Conservation (phyloP, 805 yeast species). For the Wickerhamiella hasegawae region DNA sequence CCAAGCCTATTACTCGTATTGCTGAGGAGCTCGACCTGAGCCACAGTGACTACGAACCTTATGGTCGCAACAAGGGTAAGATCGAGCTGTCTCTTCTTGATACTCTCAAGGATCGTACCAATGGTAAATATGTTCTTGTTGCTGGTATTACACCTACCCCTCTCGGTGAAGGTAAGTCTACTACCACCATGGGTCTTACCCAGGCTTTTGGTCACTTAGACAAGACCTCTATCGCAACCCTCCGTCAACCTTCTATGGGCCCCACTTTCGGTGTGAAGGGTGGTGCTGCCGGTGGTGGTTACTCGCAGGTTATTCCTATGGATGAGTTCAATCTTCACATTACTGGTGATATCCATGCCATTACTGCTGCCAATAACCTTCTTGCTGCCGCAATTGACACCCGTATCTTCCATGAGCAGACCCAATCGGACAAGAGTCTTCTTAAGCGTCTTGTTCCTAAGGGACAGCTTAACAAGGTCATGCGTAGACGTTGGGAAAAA, state of each 20-base stretch:
- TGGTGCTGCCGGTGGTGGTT: slow-evolving; percentile 99
- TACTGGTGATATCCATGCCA: slow-evolving; percentile 96
- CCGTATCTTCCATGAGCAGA: slow-evolving; percentile 85
- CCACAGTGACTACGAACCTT: slow-evolving; percentile 69
- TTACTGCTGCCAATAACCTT: slow-evolving; percentile 82
- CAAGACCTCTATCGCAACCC: slow-evolving; percentile 76
- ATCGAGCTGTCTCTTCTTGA: slow-evolving; percentile 54
- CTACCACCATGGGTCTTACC: slow-evolving; percentile 89
- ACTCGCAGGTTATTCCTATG: slow-evolving; percentile 96
- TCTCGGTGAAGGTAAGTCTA: slow-evolving; percentile 93
- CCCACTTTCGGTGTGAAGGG: slow-evolving; percentile 98
- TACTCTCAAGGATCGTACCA: slow-evolving; percentile 44
- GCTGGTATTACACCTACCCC: slow-evolving; percentile 98
- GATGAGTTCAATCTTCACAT: slow-evolving; percentile 96
- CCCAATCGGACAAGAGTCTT: slow-evolving; percentile 67
- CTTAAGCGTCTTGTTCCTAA: slow-evolving; percentile 74
- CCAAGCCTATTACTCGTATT: slow-evolving; percentile 61
- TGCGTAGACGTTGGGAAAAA: slow-evolving; percentile 59
- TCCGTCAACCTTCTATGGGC: slow-evolving; percentile 97
- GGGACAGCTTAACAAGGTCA: slow-evolving; percentile 67
- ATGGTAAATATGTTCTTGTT: slow-evolving; percentile 80
- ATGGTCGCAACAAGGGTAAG: slow-evolving; percentile 84
- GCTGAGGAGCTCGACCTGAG: slow-evolving; percentile 73
- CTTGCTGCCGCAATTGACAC: slow-evolving; percentile 95
- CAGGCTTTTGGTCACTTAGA: slow-evolving; percentile 85